These are phyloP conservation scores for Daedaleopsis sinensis DNA, from an alignment of 768 basidiomycete genomes.

Conservation along the genomic window DNA sequence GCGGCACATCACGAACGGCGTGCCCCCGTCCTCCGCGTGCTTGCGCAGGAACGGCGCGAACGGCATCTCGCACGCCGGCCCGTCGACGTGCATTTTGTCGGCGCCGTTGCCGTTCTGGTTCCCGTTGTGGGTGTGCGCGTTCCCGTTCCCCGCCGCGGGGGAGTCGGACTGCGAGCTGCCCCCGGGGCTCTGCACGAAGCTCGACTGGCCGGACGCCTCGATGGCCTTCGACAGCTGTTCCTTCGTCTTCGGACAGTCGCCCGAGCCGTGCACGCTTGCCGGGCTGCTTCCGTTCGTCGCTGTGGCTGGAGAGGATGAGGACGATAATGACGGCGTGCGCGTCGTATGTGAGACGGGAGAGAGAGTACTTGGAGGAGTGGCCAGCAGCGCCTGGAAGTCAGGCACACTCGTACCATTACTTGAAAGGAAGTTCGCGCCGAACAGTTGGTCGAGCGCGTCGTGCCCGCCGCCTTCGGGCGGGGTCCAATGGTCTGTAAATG, in stretches of 20 bases:
- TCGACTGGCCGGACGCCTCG: slow-evolving; percentile 56
- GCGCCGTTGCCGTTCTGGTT: no score
- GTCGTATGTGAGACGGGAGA: slow-evolving; percentile 56
- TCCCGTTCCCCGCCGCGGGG: not conserved
- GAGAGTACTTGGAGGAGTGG: slow-evolving; percentile 39
- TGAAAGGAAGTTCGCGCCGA: slow-evolving; percentile 43
- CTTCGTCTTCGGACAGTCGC: slow-evolving; percentile 57
- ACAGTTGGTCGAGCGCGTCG: slow-evolving; percentile 47
- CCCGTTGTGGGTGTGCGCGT: no score
- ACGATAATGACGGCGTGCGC: slow-evolving; percentile 23
- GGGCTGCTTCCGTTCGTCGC: slow-evolving; percentile 30
- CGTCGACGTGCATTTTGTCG: slow-evolving; percentile 2
- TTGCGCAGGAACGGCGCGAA: slow-evolving; percentile 34
- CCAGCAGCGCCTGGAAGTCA: slow-evolving; percentile 38
- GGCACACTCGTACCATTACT: slow-evolving; percentile 29
- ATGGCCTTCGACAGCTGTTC: slow-evolving; percentile 56
- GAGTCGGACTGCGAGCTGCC: slow-evolving; percentile 5
- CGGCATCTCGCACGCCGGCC: slow-evolving; percentile 26
- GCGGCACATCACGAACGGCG: slow-evolving; percentile 62
- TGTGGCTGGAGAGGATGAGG: slow-evolving; percentile 21
- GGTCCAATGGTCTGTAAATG: slow-evolving; percentile 26
- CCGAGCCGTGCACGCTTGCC: slow-evolving; percentile 10
- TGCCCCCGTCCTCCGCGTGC: slow-evolving; percentile 40
- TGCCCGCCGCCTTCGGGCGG: slow-evolving; percentile 35
- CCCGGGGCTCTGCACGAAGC: slow-evolving; percentile 45